Conservation (phyloP, 805 yeast genomes). For the Candida ovalis region DNA sequence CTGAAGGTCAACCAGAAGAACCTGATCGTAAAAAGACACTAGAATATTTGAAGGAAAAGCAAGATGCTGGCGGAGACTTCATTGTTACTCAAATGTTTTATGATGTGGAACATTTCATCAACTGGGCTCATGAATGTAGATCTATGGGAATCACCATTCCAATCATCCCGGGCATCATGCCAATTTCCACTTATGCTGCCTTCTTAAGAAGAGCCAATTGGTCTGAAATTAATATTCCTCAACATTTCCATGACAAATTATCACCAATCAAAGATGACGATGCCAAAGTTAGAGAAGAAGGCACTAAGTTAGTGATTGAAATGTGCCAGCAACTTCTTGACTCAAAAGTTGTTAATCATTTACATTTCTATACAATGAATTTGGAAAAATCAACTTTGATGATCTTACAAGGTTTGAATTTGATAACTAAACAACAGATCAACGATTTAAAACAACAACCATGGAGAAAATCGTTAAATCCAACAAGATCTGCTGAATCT, state of each 20-base stretch:
- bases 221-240: conserved; percentile 84
- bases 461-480: conserved; percentile 90
- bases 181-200: conserved; percentile 91
- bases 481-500: conserved; percentile 71
- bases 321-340: conserved; percentile 75
- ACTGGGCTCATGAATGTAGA: conserved; percentile 74
- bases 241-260: conserved; percentile 60
- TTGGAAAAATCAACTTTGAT: conserved; percentile 86
- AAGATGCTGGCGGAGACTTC: conserved; percentile 92
- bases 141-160: conserved; percentile 76
- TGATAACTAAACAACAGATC: conserved; percentile 34
- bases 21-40: conserved; percentile 48
- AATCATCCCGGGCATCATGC: conserved; percentile 97
- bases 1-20: conserved; percentile 97
- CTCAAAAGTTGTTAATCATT: conserved; percentile 72
- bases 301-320: conserved; percentile 75
- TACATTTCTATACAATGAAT: conserved; percentile 97
- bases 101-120: conserved; percentile 79
- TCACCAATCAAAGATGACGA: conserved; percentile 90
- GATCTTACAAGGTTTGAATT: conserved; percentile 72
- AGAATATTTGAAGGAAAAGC: conserved; percentile 72
- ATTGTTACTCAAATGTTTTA: conserved; percentile 97
- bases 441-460: conserved; percentile 45
- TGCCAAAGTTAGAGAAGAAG: conserved; percentile 77
- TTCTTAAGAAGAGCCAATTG: conserved; percentile 92